Conservation (phyloP, 495 filamentous ascomycete genomes). For the Penicillium pancosmium region DNA sequence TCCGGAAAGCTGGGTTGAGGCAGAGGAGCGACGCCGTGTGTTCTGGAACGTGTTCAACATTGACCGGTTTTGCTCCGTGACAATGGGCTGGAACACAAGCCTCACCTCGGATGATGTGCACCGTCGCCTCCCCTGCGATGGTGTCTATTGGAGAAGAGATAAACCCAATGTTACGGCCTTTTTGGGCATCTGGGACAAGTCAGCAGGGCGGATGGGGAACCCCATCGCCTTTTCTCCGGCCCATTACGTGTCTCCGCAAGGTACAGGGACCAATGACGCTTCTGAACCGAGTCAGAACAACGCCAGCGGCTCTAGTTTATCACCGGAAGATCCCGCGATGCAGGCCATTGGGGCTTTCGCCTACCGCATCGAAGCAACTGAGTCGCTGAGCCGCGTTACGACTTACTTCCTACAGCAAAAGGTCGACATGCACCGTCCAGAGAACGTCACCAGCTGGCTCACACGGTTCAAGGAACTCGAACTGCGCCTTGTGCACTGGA, state of each 20-base stretch:
- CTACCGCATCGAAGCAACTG: conserved; percentile 32
- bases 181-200: conserved; percentile 45
- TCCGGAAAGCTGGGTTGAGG: conserved; percentile 42
- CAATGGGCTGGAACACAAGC: conserved; percentile 36
- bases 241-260: conserved; percentile 1
- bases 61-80: conserved; percentile 31
- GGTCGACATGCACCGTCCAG: conserved; percentile 29
- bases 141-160: conserved; percentile 32
- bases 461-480: conserved; percentile 44
- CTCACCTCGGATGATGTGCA: conserved; percentile 27
- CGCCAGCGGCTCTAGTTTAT: conserved; percentile 27
- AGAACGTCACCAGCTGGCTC: conserved; percentile 37
- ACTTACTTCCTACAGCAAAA: conserved; percentile 42
- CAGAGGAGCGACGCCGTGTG: conserved; percentile 51
- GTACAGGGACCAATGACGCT: conserved; percentile 28
- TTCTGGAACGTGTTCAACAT: conserved; percentile 55
- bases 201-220: conserved; percentile 37
- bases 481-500: conserved; percentile 40
- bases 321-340: not conserved
- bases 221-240: conserved; percentile 31
- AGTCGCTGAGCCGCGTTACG: conserved; percentile 39
- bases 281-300: conserved; percentile 34
- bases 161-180: conserved; percentile 38
- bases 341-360: not conserved
- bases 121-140: conserved; percentile 20